These are phyloP conservation scores for Mrakia blollopis DNA, from an alignment of 768 basidiomycete genomes.

Conservation along the genomic window DNA sequence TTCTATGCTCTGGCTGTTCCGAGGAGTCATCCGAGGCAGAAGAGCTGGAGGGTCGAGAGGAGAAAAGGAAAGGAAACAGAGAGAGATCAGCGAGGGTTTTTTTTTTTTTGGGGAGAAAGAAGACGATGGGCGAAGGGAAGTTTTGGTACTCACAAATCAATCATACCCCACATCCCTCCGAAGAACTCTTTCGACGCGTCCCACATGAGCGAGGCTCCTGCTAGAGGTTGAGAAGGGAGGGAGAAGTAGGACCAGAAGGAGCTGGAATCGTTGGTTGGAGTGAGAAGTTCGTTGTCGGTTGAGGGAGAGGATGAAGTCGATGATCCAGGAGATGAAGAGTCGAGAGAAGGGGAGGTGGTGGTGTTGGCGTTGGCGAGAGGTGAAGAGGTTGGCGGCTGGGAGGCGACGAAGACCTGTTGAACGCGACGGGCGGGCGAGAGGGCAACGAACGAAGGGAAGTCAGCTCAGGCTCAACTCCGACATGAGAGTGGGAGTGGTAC, in stretches of 20 bases:
- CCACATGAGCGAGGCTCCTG: neutral
- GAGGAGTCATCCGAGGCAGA: too few species aligned
- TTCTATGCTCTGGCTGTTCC: too few species aligned
- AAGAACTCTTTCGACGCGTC: neutral
- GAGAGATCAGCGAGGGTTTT: too few species aligned
- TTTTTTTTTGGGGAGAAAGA: too few species aligned
- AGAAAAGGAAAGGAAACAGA: neutral
- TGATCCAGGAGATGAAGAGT: neutral
- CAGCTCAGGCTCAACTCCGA: too few species aligned
- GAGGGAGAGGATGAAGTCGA: neutral
- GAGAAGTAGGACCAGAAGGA: slow-evolving; percentile 15
- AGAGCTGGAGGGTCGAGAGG: neutral
- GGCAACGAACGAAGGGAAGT: neutral
- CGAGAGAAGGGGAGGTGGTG: neutral
- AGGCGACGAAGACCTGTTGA: neutral
- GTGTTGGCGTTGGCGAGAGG: neutral
- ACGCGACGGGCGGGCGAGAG: neutral
- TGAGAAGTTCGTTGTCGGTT: neutral
- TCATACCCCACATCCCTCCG: neutral
- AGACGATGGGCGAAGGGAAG: too few species aligned
- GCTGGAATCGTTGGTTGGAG: neutral
- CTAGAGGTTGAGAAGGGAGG: slow-evolving; percentile 13
- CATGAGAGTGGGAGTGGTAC: too few species aligned
- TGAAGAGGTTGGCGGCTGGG: neutral
- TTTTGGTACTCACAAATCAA: neutral